A percentile compares a stretch with the other conserved stretches of the same genome.
Evolutionary conservation across 2,329 filamentous ascomycete species (phyloP).

Genomic region (Emericellopsis atlantica): DNA sequence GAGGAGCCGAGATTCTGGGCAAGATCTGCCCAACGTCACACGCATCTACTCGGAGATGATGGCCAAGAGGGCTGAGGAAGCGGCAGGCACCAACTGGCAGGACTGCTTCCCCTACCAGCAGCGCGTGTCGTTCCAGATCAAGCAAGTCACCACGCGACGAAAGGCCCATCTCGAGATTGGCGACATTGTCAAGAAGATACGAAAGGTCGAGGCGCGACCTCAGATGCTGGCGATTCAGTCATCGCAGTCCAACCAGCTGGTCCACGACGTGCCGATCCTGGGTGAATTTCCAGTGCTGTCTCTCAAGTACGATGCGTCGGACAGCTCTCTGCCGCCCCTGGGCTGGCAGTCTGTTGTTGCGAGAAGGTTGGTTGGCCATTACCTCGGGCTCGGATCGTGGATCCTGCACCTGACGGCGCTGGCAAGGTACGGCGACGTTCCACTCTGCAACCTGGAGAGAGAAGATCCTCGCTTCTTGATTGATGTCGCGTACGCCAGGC

Average conservation of each 20-base stretch:
- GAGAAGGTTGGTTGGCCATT: constrained; percentile 75
- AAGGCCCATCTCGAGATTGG: constrained; percentile 82
- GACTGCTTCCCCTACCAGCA: constrained; percentile 80
- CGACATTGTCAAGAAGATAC: constrained; percentile 81
- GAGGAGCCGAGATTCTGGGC: constrained; percentile 60
- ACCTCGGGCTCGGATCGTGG: constrained; percentile 88
- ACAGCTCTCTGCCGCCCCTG: constrained; percentile 79
- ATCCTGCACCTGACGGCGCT: constrained; percentile 78
- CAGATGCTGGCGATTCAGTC: constrained; percentile 85
- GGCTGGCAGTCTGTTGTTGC: constrained; percentile 90
- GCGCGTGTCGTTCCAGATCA: constrained; percentile 71
- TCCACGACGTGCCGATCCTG: constrained; percentile 74
- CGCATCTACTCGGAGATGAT: constrained; percentile 77
- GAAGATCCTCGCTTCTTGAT: constrained; percentile 94
- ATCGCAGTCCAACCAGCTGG: constrained; percentile 64
- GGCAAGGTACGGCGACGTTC: constrained; percentile 84
- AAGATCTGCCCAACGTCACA: constrained; percentile 81
- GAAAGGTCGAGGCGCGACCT: constrained; percentile 69
- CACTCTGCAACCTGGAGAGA: constrained; percentile 86
- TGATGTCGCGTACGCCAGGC: constrained; percentile 84
- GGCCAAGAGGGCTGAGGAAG: constrained; percentile 50
- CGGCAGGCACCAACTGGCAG: constrained; percentile 60
- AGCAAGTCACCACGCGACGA: constrained; percentile 76
- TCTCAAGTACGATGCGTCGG: constrained; percentile 68
- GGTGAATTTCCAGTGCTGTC: constrained; percentile 75